A percentile compares a stretch with the other conserved stretches of the same genome.
Conservation (phyloP, 2,329 filamentous ascomycete genomes). For the Colletotrichum scovillei region DNA sequence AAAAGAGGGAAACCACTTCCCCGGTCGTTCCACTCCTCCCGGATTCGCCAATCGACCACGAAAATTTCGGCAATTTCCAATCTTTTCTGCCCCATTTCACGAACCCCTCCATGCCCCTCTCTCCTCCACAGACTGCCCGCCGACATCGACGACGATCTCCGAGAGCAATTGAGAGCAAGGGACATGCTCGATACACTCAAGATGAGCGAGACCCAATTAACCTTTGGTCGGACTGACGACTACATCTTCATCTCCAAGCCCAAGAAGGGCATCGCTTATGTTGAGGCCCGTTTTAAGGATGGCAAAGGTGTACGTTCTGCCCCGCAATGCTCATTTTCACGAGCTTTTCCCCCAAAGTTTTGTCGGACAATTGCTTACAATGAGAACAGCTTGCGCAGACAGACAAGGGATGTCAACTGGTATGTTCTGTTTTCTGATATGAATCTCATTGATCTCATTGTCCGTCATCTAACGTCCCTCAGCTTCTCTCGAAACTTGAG, state of each 20-base stretch:
- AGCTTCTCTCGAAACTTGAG: constrained; percentile 23
- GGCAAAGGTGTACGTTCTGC: not conserved
- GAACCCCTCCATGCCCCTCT: constrained; percentile 1
- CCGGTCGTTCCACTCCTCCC: not conserved
- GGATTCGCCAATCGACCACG: constrained; percentile 20
- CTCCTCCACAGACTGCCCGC: not conserved
- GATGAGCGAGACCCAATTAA: constrained; percentile 15
- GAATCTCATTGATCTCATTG: not conserved
- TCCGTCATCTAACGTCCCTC: not conserved
- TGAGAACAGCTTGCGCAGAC: constrained; percentile 14
- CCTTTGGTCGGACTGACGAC: constrained; percentile 18
- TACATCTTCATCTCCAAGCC: constrained; percentile 25
- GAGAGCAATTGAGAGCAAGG: not conserved
- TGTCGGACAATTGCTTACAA: not conserved
- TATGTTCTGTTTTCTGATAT: not conserved
- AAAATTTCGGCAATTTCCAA: constrained; percentile 22
- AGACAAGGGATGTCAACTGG: constrained; percentile 25
- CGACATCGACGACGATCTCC: not conserved
- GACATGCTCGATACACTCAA: not conserved
- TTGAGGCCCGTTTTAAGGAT: constrained; percentile 27
- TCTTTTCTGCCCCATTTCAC: not conserved
- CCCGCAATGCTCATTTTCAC: not conserved
- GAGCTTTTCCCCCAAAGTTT: not conserved
- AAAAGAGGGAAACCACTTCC: not conserved
- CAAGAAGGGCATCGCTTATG: constrained; percentile 30